A percentile compares a stretch with the other conserved stretches of the same genome.
These are phyloP conservation scores for Paracoccidioides lutzii DNA, from an alignment of 2,329 filamentous ascomycete species.

Conservation along the genomic window DNA sequence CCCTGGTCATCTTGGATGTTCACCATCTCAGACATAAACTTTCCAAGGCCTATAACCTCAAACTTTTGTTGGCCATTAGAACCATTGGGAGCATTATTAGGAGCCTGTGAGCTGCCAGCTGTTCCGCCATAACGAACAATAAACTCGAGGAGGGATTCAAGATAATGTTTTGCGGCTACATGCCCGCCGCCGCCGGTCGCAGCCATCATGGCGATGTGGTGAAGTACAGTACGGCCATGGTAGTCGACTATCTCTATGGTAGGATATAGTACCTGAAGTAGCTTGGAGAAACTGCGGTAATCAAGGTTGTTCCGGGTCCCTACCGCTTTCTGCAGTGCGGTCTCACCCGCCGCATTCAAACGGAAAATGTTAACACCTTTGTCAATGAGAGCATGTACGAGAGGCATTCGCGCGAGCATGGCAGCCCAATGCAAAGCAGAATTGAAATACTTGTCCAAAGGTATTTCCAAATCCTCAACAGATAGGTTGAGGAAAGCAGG, in stretches of 20 bases:
- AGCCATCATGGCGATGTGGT: conserved; percentile 92
- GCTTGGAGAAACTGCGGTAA: conserved; percentile 74
- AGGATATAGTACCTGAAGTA: conserved; percentile 75
- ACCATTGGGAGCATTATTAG: conserved; percentile 17
- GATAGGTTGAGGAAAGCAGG: conserved; percentile 65
- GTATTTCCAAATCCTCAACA: conserved; percentile 74
- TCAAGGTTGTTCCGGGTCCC: conserved; percentile 91
- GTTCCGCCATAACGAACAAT: conserved; percentile 73
- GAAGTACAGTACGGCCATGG: conserved; percentile 79
- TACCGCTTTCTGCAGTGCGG: conserved; percentile 82
- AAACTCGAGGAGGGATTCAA: conserved; percentile 88
- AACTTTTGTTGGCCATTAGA: conserved; percentile 18
- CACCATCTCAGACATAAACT: conserved; percentile 95
- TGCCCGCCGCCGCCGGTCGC: conserved; percentile 86
- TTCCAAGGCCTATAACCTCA: conserved; percentile 70
- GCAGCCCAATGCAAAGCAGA: conserved; percentile 95
- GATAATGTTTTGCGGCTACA: conserved; percentile 78
- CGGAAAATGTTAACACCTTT: conserved; percentile 79
- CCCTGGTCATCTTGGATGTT: conserved; percentile 89
- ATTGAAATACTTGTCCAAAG: conserved; percentile 72
- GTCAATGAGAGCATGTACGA: conserved; percentile 68
- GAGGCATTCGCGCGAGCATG: conserved; percentile 70
- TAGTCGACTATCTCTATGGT: conserved; percentile 85
- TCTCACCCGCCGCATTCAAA: conserved; percentile 81
- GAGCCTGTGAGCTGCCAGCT: conserved; percentile 40